Evolutionary conservation across 352 stramenopile genomes (phyloP), one percentile per base, ranked within the genome.

Genomic region (Phytophthora pinifolia): DNA sequence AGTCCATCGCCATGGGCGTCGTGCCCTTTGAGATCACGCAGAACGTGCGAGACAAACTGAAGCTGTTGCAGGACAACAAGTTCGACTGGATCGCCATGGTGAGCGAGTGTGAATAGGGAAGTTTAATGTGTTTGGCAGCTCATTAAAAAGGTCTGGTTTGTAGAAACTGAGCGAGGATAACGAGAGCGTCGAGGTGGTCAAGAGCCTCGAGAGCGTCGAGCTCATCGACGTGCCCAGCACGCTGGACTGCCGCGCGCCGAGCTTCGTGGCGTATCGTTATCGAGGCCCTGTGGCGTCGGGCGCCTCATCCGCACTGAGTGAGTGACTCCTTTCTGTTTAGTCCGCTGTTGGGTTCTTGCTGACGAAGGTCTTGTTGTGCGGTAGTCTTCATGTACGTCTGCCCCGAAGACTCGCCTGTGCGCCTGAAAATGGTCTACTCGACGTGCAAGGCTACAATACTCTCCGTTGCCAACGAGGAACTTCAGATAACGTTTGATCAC

Each of bases 341-440:
- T 9, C 5, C 22, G 3, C 22, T 27, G 22, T 27, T 15, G 32
- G 10, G 13, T 3, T 5, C 10, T 33, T 15, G 15, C 29, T 38
- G 22, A 33, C 18, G 9, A 36, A 17, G 18, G 44, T 14, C 7
- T 22, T 35, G 5, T 8, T 45, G 30, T 46, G 33, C 9, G 25
- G 10, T 46, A 91, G 84, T 96, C 32, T 95, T 97, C 52, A 71
- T 96, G 58, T 97, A 96, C 54, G 84, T 92, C 22, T 97, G 89
- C 38, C 89, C 89, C 0, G 89, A 97, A 57, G 83, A 94, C 15
- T 75, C 85, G 0, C 75, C 86, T 6, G 78, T 97, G 44, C 79
- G 88, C 12, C 62, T 89, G 39, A 97, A 96, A 71, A 97, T 97
- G 88, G 86, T 91, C 12, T 96, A 96, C 61, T 96, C 88, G 41